These are phyloP conservation scores for Phyllostachys edulis DNA, from an alignment of 176 grass and related monocot genomes.

Conservation along the genomic window DNA sequence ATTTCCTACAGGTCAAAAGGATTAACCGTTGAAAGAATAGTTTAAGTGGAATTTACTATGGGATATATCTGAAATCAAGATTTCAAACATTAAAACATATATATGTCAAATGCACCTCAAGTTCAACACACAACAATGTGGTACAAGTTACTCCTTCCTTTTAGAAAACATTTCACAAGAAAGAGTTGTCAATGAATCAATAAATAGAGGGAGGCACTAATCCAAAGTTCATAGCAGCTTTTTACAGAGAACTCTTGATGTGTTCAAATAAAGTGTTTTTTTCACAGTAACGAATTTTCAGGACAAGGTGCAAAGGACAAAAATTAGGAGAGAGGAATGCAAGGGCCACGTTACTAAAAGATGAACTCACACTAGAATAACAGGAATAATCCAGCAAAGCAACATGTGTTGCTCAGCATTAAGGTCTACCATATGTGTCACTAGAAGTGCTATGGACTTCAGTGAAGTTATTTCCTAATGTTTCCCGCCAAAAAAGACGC, in stretches of 20 bases:
- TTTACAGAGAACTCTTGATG: background rate
- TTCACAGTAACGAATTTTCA: background rate
- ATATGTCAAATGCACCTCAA: background rate
- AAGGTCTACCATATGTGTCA: background rate
- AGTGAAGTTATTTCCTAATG: background rate
- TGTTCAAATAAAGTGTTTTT: background rate
- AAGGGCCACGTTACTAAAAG: background rate
- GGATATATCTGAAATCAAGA: background rate
- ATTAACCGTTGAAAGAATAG: background rate
- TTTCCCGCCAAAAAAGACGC: background rate
- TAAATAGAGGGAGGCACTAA: background rate
- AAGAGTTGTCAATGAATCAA: background rate
- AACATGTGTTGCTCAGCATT: background rate
- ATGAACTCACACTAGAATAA: background rate
- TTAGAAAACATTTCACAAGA: slow-evolving; percentile 7
- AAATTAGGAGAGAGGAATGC: background rate
- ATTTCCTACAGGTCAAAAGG: background rate
- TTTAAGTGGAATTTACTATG: background rate
- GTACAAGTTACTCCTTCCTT: background rate
- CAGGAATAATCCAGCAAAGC: background rate
- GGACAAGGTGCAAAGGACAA: background rate
- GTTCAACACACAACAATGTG: background rate
- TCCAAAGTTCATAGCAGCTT: background rate
- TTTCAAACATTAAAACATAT: background rate
- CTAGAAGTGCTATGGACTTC: background rate